Conservation (phyloP, 2,329 filamentous ascomycete genomes). For the Aspergillus pseudoviridinutans region DNA sequence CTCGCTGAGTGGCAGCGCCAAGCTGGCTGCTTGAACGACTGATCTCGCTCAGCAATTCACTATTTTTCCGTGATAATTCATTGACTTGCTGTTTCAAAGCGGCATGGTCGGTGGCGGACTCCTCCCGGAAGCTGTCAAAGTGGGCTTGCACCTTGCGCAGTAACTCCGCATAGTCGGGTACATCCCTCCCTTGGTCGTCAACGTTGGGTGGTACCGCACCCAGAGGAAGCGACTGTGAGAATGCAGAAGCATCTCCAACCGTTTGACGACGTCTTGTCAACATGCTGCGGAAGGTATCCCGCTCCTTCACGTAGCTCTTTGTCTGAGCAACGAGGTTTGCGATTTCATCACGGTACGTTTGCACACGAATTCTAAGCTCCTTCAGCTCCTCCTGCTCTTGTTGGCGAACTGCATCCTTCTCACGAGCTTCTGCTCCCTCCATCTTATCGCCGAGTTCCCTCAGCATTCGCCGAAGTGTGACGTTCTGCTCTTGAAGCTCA, state of each 20-base stretch:
- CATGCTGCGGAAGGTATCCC: conserved; percentile 96
- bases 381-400: conserved; percentile 67
- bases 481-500: conserved; percentile 83
- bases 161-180: conserved; percentile 70
- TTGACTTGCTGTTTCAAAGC: conserved; percentile 83
- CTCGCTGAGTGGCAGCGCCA: conserved; percentile 74
- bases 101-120: conserved; percentile 74
- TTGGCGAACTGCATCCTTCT: conserved; percentile 51
- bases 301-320: conserved; percentile 90
- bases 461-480: conserved; percentile 75
- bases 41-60: conserved; percentile 74
- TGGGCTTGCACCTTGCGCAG: conserved; percentile 84
- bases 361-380: conserved; percentile 66
- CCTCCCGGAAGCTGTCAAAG: conserved; percentile 84
- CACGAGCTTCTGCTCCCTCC: conserved; percentile 81
- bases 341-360: conserved; percentile 79
- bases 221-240: conserved; percentile 67
- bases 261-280: conserved; percentile 70
- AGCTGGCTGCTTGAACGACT: conserved; percentile 77
- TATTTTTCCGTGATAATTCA: conserved; percentile 75
- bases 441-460: conserved; percentile 82
- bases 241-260: conserved; percentile 57
- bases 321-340: conserved; percentile 76
- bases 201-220: conserved; percentile 45
- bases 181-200: conserved; percentile 46